These are phyloP conservation scores for Harringtonia lauricola DNA, from an alignment of 2,329 filamentous ascomycete species.

Conservation along the genomic window DNA sequence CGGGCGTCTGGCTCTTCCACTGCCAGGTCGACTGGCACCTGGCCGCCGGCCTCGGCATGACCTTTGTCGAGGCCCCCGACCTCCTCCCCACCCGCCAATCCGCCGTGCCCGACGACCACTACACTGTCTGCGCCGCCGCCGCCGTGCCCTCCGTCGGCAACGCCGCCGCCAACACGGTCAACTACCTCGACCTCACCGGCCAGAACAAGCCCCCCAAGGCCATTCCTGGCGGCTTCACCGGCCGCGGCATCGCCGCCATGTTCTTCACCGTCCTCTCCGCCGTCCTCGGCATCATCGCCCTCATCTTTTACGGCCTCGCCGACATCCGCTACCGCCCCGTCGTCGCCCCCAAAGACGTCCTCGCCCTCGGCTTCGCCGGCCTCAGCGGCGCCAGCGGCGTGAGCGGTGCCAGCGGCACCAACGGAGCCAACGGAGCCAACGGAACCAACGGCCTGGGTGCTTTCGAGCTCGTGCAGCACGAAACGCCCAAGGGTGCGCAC, in stretches of 20 bases:
- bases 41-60: constrained; percentile 52
- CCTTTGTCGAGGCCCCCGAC: constrained; percentile 51
- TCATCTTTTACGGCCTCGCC: constrained; percentile 55
- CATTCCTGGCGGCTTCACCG: constrained; percentile 34
- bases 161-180: constrained; percentile 15
- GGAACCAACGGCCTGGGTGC: too few species aligned
- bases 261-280: constrained; percentile 63
- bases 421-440: too few species aligned
- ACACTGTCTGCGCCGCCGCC: constrained; percentile 39
- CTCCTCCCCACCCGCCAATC: constrained; percentile 46
- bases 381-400: too few species aligned
- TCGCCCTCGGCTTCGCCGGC: too few species aligned
- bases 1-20: constrained; percentile 54
- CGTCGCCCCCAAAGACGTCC: too few species aligned
- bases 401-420: too few species aligned
- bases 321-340: constrained; percentile 11
- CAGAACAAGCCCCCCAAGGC: constrained; percentile 11
- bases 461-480: too few species aligned
- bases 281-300: constrained; percentile 53
- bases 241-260: constrained; percentile 61
- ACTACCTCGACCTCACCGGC: constrained; percentile 17
- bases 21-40: constrained; percentile 77
- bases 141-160: constrained; percentile 16
- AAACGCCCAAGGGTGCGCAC: too few species aligned
- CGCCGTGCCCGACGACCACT: constrained; percentile 47